Base-by-base conservation (phyloP, 768 basidiomycete species). In the Cystofilobasidium macerans region DNA sequence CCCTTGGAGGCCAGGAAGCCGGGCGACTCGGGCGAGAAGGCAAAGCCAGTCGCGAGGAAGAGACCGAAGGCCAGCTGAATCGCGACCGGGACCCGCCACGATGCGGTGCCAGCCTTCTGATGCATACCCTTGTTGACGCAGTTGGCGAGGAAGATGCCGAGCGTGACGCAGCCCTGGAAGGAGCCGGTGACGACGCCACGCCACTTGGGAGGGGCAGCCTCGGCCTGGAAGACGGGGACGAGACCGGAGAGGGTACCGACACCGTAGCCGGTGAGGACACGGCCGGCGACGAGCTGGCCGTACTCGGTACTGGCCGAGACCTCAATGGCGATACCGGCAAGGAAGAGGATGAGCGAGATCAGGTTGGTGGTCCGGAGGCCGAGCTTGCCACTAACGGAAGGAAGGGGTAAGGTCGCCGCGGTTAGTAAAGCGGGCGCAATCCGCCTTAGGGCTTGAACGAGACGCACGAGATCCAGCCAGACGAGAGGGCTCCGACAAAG, bases 141-240 rank as follows among this genome's bases (percentile, higher is more conserved):
- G 57, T 68, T 68, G 67, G 56, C 30, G 45, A 68, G 61, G 67
- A 68, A 68, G 67, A 68, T 68, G 33, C 67, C 67, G 47, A 68
- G 67, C 26, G 67, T 68, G 26, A 68, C 67, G n/a, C 61, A 68
- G n/a, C 67, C 67, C 57, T 68, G 67, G 67, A 68, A 68, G 16
- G 57, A 58, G 42, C 67, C 67, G 32, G 67, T 68, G 48, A 68
- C 42, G 45, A 68, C 56, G 30, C 67, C 67, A 58, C 67, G 61
- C 28, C 62, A 61, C 51, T 68, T 48, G 32, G 67, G 67, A 38
- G 67, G 67, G 35, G 57, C 57, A n/a, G 62, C 61, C 62, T 68
- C 67, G 24, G 67, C 67, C 47, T 68, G 67, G 61, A 63, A 64
- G 56, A 60, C 58, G 7, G 67, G 67, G 38, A 68, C 62, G 35